Percentiles rank a stretch among this genome's conserved stretches.
Conservation (phyloP, 2,329 filamentous ascomycete genomes). For the Simplicillium sp. region DNA sequence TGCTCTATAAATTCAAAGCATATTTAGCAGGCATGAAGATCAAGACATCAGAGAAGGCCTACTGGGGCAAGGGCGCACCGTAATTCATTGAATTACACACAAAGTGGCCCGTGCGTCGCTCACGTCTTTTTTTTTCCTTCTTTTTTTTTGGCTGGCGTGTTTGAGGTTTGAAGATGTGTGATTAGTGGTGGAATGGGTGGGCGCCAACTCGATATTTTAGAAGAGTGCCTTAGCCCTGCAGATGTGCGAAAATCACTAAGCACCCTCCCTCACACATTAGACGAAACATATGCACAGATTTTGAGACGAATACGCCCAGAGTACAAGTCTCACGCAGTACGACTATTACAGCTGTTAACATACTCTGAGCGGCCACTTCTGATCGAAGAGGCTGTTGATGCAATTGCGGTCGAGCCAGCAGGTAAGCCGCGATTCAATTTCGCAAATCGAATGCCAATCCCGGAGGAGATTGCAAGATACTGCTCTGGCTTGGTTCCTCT, state of each 20-base stretch:
- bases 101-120: no score
- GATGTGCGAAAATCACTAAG: neutral
- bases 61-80: no score
- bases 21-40: no score
- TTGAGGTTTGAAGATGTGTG: no score
- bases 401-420: neutral
- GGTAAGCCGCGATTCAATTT: neutral
- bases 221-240: neutral
- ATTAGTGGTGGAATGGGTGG: no score
- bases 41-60: no score
- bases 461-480: slow-evolving; percentile 1
- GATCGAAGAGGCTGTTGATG: slow-evolving; percentile 1
- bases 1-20: no score
- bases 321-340: neutral
- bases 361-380: slow-evolving; percentile 2
- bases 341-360: slow-evolving; percentile 3
- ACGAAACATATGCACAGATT: slow-evolving; percentile 1
- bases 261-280: neutral
- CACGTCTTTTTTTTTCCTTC: no score
- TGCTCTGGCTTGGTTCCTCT: slow-evolving; percentile 1
- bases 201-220: slow-evolving; percentile 3
- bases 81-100: no score
- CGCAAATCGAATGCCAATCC: neutral
- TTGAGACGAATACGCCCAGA: neutral
- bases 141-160: no score